Base-by-base conservation (phyloP, 306 rosid genomes). In the Cucumis melo region DNA sequence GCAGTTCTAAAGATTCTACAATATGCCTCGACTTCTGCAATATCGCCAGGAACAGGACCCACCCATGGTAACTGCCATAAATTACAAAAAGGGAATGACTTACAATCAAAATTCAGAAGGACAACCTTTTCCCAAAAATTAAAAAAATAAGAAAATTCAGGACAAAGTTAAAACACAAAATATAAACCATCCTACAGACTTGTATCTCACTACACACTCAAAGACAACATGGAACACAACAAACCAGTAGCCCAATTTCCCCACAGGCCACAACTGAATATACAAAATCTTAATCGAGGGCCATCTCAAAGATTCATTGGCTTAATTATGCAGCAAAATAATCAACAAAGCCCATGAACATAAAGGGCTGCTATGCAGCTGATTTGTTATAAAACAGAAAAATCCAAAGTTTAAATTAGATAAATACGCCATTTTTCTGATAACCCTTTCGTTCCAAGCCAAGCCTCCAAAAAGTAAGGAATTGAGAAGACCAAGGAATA, bases 41-140 rank as follows among this genome's bases (percentile, higher is more conserved):
- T 90, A 79, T 94, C 99, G 41, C 99, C 99, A 0, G 97, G 99
- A 83, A 94, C 82, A 21, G 99, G 98, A 78, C 99, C 98, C 48
- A 87, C 39, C 92, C 91, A 85, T 32, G 82, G 87, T 50, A 84
- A 82, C 82, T 84, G 83, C 16, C 88, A 77, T 36, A 79, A 81
- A 68, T 80, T 87, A 75, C 82, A 80, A 76, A 80, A 79, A 83
- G 68, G 85, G 79, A 68, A 78, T 57, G 85, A 51, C 84, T 87
- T 84, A 88, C 79, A 79, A 51, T 67, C 64, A 85, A 86, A 75
- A 66, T 41, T 76, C 71, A 53, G 74, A 10, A 20, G 27, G 32
- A 38, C 79, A 81, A 58, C 36, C 36, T 32, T 32, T 32, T 27
- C 29, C 36, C 34, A 32, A 32, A 32, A 27, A 27, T n/a, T n/a